Percentiles rank a stretch among this genome's conserved stretches.
Evolutionary conservation across 495 filamentous ascomycete genomes (phyloP).

Genomic region (Talaromyces adpressus): DNA sequence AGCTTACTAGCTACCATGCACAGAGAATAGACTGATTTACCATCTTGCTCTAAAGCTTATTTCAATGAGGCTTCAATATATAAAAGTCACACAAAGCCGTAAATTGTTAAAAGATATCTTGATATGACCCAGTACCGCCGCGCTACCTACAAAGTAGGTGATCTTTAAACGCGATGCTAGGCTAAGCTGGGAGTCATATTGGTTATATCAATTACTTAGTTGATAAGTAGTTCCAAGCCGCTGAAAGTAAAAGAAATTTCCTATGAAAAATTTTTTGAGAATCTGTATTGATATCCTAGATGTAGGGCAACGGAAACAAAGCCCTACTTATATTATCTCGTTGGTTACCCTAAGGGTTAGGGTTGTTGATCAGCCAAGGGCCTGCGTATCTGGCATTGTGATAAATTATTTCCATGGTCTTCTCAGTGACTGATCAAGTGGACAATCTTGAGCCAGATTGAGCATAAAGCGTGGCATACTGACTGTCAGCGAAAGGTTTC

Average conservation of each 20-base stretch:
- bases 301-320: background rate
- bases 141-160: background rate
- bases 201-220: background rate
- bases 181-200: background rate
- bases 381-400: no score
- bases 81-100: background rate
- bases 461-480: background rate
- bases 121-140: background rate
- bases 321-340: background rate
- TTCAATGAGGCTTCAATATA: background rate
- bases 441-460: background rate
- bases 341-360: background rate
- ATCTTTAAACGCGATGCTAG: background rate
- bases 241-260: background rate
- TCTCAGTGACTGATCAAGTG: background rate
- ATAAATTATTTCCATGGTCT: no score
- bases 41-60: background rate
- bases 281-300: background rate
- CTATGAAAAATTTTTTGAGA: background rate
- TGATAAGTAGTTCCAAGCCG: background rate
- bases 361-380: no score
- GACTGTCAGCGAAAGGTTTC: background rate
- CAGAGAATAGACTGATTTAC: background rate
- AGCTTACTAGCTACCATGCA: background rate
- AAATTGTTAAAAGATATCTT: background rate